Base-by-base conservation (phyloP, 73 alveolate species). In the Diophrys sp. region DNA sequence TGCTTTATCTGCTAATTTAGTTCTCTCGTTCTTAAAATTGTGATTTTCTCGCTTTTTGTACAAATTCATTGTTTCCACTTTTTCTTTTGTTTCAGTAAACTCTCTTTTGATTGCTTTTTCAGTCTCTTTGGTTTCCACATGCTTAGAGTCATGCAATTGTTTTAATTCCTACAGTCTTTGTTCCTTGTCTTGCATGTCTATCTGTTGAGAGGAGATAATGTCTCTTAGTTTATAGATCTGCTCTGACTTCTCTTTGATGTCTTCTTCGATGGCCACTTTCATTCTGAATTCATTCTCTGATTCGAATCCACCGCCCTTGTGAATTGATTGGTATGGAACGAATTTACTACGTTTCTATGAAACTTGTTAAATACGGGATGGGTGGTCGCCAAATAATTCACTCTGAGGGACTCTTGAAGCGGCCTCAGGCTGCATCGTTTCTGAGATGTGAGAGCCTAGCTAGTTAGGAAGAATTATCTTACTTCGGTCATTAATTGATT, bases 21-120 rank as follows among this genome's bases (percentile, higher is more conserved):
- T 83, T 33, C 33, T 70, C 0, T 29, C 56, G 56, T 84, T 67
- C 29, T 78, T 84, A n/a, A 29, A 29, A 23, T 62, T 67, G 68
- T 53, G 78, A 70, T 78, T 84, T 24, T 84, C 92, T 70, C 92
- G 33, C 73, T 84, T 84, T 33, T 80, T 84, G 31, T 75, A 31
- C 0, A 84, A 53, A 14, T 25, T n/a, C 30, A 78, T 8, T 26
- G 78, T 30, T 28, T 84, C 87, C 23, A 77, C 33, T 78, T 83
- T 77, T 71, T 84, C 92, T 14, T 80, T 25, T 0, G 73, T 55
- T 18, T 84, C 92, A 14, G 28, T 1, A 11, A 84, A 28, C 56
- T 84, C 92, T 56, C 34, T 77, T 70, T 78, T 84, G 1, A 84
- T 33, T 18, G 75, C 56, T 26, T 26, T 24, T 28, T 84, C 92